phyloP scores from a whole-genome alignment of 768 basidiomycete species.

The Boletus reticuloceps region DNA sequence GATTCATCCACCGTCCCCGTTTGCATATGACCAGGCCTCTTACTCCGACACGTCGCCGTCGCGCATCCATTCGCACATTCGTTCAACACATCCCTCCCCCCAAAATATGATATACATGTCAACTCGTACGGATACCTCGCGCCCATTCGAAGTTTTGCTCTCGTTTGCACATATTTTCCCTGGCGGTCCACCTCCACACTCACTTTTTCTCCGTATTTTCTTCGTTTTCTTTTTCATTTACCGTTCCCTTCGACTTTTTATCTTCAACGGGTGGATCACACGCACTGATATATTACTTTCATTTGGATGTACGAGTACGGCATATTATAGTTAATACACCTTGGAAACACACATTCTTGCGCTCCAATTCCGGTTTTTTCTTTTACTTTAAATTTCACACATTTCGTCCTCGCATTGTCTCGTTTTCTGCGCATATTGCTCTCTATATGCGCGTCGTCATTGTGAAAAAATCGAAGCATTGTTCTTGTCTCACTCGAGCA shows the following conservation, averaged over 20 bases:
- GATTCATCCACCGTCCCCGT: background rate
- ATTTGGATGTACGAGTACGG: constrained; percentile 2
- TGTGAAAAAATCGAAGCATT: too few species aligned
- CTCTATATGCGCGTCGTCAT: too few species aligned
- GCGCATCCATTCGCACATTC: background rate
- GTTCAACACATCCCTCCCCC: background rate
- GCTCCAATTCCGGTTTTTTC: too few species aligned
- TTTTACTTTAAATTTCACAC: too few species aligned
- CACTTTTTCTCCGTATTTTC: background rate
- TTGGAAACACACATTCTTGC: background rate
- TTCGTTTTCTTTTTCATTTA: background rate
- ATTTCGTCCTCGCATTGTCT: too few species aligned
- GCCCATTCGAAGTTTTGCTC: background rate
- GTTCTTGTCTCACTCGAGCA: too few species aligned
- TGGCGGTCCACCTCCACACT: background rate
- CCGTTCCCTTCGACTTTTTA: background rate
- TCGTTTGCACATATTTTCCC: background rate
- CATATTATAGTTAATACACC: background rate
- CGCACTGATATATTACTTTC: background rate
- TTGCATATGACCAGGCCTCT: background rate
- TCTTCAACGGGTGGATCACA: background rate
- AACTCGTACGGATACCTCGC: constrained; percentile 4
- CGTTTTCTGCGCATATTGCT: too few species aligned
- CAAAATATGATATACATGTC: background rate
- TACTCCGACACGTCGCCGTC: background rate